Evolutionary conservation across 2,329 filamentous ascomycete genomes (phyloP), one percentile per base, ranked within the genome.

Genomic region (Lasiodiplodia theobromae): DNA sequence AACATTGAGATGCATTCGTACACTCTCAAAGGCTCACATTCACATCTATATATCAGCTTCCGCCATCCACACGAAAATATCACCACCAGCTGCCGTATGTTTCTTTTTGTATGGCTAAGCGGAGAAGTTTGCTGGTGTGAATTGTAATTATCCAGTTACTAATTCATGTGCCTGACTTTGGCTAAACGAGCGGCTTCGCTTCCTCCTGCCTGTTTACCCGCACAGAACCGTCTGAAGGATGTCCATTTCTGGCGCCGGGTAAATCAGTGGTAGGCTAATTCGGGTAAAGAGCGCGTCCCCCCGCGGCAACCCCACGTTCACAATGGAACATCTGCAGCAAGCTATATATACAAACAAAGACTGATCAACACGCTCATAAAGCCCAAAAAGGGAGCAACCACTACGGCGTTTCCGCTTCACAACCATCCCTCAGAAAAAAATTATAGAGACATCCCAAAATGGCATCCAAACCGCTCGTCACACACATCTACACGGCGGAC

Each of bases 401-500:
- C 34, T 21, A 2, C 54, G 3, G 11, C 34, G 3, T 4, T 21
- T 31, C 16, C 14, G 34, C 14, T 28, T 11, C 54, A 7, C 3
- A n/a, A 56, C 7, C 51, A 31, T 16, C 21, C 51, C 21, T 7
- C 5, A 16, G 8, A 21, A 11, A 10, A 11, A 21, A 47, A 10
- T 3, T 3, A 11, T 7, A 58, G 11, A 40, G 21, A 58, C 11
- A 23, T 5, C 54, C 5, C n/a, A 16, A 58, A 23, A 40, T 64
- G 60, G 60, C 28, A 18, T 37, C 44, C 10, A 73, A 82, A 51
- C 90, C 91, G 56, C 85, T 94, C 70, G 90, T 94, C 74, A 89
- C 85, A n/a, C 86, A 91, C 79, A 82, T 93, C 75, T 94, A 91
- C 85, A 94, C 91, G 14, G 92, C 92, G 23, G 92, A 94, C 79